phyloP scores from a whole-genome alignment of 805 yeast genomes.

The Lipomyces starkeyi region DNA sequence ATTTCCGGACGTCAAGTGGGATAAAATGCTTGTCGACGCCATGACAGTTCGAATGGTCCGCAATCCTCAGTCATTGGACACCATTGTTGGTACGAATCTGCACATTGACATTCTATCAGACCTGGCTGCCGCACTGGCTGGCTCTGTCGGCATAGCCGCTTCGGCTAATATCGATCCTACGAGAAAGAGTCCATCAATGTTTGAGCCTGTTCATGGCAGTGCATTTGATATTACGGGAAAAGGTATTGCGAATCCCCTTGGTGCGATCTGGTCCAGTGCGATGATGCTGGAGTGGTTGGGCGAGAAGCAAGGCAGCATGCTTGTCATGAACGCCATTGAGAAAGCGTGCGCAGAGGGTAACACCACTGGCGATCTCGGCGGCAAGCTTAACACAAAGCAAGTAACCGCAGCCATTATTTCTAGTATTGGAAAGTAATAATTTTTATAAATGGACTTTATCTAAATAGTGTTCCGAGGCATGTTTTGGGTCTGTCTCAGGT shows the following conservation, averaged over 20 bases:
- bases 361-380: constrained; percentile 28
- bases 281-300: constrained; percentile 38
- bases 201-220: constrained; percentile 40
- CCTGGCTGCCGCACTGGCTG: constrained; percentile 36
- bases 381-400: constrained; percentile 27
- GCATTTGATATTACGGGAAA: constrained; percentile 39
- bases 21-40: constrained; percentile 39
- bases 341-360: constrained; percentile 12
- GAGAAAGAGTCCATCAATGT: constrained; percentile 31
- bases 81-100: constrained; percentile 36
- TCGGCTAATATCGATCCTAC: constrained; percentile 38
- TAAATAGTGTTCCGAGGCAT: too few species aligned
- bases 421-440: too few species aligned
- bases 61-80: constrained; percentile 32
- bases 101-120: constrained; percentile 39
- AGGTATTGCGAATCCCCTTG: constrained; percentile 38
- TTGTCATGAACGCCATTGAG: constrained; percentile 21
- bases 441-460: too few species aligned
- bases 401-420: constrained; percentile 27
- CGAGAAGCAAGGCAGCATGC: constrained; percentile 25
- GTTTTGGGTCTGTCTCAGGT: too few species aligned
- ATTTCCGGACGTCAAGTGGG: constrained; percentile 38
- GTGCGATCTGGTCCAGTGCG: constrained; percentile 37
- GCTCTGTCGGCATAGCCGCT: constrained; percentile 38
- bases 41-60: constrained; percentile 38